Evolutionary conservation across 352 stramenopile genomes (phyloP), one percentile per base, ranked within the genome.

Genomic region (Phytophthora hybrid): DNA sequence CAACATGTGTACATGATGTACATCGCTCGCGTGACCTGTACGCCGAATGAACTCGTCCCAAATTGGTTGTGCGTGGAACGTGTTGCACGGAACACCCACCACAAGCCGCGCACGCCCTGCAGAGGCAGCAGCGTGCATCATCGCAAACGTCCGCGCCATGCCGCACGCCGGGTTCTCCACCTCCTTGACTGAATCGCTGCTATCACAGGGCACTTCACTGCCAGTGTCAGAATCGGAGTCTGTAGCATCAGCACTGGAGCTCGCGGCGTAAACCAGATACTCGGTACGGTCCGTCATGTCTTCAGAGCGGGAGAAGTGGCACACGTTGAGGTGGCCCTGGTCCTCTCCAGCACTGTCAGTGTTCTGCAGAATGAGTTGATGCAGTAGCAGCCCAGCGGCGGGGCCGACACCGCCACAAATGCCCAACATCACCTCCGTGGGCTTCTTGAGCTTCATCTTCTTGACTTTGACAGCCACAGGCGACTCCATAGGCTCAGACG

Each of bases 231-330:
- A 73, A 46, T 79, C 67, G 44, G 67, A 73, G 56, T 79, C 67
- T 10, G 71, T 56, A 34, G 53, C 44, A 21, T 69, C 73, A 3
- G 55, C 39, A 5, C 46, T 37, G 21, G 61, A 58, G 19, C 68
- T 62, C 19, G 65, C 62, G 9, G 68, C 46, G 69, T 78, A 78
- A 13, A 82, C 71, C 34, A 93, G 63, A 59, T 81, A 92, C 79
- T 88, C 80, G 47, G 84, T 88, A 58, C 87, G 84, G 61, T 93
- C 87, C 21, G 87, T 90, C 77, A 94, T 91, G 61, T 94, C 85
- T 26, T 91, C 77, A 52, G 85, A 92, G 34, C 87, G 85, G 23
- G 87, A 94, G 31, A 94, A 83, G 72, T 94, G 87, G 66, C 73
- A 83, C 46, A 94, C 83, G 44, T 83, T 82, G 52, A 94, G 73